Conservation (phyloP, 805 yeast species). For the Kazachstania psychrophila region DNA sequence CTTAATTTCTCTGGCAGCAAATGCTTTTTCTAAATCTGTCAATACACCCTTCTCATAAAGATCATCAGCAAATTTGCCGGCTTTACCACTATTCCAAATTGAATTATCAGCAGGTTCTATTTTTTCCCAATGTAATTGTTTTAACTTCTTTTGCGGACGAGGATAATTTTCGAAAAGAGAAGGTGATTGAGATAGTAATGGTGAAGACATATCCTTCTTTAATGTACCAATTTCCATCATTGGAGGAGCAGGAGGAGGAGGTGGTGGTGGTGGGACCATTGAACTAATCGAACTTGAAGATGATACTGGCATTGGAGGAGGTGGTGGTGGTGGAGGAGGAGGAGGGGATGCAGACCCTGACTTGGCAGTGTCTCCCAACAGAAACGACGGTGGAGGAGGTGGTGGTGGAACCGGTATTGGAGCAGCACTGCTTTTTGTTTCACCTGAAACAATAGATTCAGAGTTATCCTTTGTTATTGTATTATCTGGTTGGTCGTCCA, state of each 20-base stretch:
- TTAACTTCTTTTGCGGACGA: constrained; percentile 67
- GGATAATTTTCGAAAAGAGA: constrained; percentile 43
- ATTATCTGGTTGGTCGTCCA: not conserved
- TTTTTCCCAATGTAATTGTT: constrained; percentile 96
- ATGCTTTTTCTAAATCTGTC: constrained; percentile 73
- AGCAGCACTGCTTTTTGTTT: not conserved
- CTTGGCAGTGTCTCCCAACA: too few relatives aligned
- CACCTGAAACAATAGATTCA: not conserved
- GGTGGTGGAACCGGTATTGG: constrained; percentile 7
- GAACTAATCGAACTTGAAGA: constrained; percentile 1
- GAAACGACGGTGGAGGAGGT: constrained; percentile 18
- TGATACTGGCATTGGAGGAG: constrained; percentile 19
- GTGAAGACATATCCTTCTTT: constrained; percentile 20
- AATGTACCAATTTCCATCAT: constrained; percentile 4
- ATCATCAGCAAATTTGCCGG: constrained; percentile 48
- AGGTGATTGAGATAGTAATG: constrained; percentile 28
- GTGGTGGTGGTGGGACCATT: constrained; percentile 29
- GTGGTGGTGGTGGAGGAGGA: constrained; percentile 19
- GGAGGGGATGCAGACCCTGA: constrained; percentile 10
- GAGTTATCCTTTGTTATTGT: not conserved
- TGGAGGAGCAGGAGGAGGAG: constrained; percentile 32
- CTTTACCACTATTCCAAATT: constrained; percentile 69
- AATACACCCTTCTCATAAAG: constrained; percentile 70
- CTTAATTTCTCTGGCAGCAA: constrained; percentile 71
- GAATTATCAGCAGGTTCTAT: constrained; percentile 77